phyloP scores from a whole-genome alignment of 1,139 yeast species.

The Wickerhamiella pararugosa region DNA sequence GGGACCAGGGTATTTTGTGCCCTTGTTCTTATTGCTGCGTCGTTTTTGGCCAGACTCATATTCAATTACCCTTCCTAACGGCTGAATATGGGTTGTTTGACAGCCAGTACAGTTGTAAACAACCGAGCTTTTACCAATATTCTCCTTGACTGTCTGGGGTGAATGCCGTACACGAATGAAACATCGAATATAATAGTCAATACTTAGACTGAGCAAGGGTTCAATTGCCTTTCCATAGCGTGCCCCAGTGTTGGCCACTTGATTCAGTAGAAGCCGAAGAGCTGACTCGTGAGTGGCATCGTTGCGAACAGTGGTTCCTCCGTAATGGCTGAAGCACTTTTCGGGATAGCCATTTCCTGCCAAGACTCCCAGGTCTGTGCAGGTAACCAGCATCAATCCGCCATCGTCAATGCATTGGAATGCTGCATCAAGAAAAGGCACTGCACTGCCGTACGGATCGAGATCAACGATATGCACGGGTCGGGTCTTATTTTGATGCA shows the following conservation, averaged over 20 bases:
- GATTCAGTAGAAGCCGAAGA: constrained; percentile 59
- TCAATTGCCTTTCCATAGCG: constrained; percentile 76
- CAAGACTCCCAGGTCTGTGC: constrained; percentile 89
- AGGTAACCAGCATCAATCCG: constrained; percentile 76
- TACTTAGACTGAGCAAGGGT: constrained; percentile 70
- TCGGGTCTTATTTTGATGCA: constrained; percentile 34
- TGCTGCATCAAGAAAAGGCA: constrained; percentile 88
- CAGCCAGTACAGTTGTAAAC: constrained; percentile 84
- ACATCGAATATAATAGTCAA: constrained; percentile 83
- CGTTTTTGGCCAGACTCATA: constrained; percentile 14
- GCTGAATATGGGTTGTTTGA: constrained; percentile 55
- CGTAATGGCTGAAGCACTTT: constrained; percentile 85
- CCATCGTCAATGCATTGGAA: constrained; percentile 66
- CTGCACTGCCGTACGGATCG: constrained; percentile 95
- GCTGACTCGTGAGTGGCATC: constrained; percentile 93
- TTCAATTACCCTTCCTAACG: constrained; percentile 46
- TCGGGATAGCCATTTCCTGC: constrained; percentile 97
- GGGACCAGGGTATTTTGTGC: constrained; percentile 19
- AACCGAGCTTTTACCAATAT: constrained; percentile 50
- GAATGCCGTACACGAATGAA: constrained; percentile 63
- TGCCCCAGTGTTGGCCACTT: constrained; percentile 74
- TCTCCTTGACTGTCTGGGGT: constrained; percentile 69
- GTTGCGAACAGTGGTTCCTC: constrained; percentile 72
- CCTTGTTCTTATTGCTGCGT: background rate
- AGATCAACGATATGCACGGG: constrained; percentile 69